Percentiles rank a stretch among this genome's conserved stretches.
phyloP scores from a whole-genome alignment of 305 asterid species.

The Rubia peregrina region DNA sequence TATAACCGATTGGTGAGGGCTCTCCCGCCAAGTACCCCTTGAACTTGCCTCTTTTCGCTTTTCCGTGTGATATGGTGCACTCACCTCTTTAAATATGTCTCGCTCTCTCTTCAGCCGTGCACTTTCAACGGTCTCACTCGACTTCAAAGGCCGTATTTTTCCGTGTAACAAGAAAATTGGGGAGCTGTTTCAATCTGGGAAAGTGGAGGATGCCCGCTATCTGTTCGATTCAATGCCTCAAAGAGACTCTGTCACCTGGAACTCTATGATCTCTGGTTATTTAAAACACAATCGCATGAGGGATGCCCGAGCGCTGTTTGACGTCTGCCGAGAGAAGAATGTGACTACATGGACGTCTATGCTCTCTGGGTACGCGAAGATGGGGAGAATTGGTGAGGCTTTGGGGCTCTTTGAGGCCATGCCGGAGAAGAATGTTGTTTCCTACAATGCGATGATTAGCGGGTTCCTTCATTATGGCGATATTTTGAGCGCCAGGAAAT shows the following conservation, averaged over 20 bases:
- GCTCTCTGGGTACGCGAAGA: slow-evolving; percentile 21
- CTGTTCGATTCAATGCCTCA: slow-evolving; percentile 20
- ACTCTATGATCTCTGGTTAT: slow-evolving; percentile 20
- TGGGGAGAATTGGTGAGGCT: slow-evolving; percentile 14
- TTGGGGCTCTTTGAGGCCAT: slow-evolving; percentile 13
- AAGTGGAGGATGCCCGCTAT: slow-evolving; percentile 14
- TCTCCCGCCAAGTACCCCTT: slow-evolving; percentile 1
- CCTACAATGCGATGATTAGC: slow-evolving; percentile 21
- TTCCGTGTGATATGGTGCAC: not conserved
- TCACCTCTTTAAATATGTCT: not conserved
- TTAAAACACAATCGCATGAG: slow-evolving; percentile 9
- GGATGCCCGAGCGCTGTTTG: slow-evolving; percentile 21
- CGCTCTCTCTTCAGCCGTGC: slow-evolving; percentile 11
- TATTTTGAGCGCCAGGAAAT: slow-evolving; percentile 8
- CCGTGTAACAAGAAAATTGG: slow-evolving; percentile 15
- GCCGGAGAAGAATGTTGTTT: slow-evolving; percentile 19
- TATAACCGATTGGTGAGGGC: too few species aligned
- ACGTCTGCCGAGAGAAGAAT: slow-evolving; percentile 16
- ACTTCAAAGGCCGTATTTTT: not conserved
- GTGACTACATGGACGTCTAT: slow-evolving; percentile 19
- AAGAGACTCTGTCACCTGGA: slow-evolving; percentile 22
- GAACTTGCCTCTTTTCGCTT: not conserved
- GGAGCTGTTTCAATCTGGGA: not conserved
- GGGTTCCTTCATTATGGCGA: slow-evolving; percentile 18
- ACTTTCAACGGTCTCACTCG: slow-evolving; percentile 7